Evolutionary conservation across 2,329 filamentous ascomycete species (phyloP), one percentile per base, ranked within the genome.

Genomic region (Diaporthe caulivora): DNA sequence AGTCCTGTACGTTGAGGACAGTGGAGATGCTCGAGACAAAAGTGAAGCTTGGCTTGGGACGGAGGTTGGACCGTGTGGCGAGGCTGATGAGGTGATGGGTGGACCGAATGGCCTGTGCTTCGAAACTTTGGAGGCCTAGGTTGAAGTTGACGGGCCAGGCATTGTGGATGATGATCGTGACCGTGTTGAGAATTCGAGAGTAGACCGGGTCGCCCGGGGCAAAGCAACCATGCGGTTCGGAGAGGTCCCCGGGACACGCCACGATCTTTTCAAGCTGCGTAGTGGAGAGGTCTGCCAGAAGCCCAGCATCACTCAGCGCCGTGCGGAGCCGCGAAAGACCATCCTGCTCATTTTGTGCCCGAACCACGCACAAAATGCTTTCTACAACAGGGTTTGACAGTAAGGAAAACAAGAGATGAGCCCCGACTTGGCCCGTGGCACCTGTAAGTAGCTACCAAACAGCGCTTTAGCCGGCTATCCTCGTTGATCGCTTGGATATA

Each of bases 81-180:
- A 71, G 68, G n/a, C 79, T 75, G 17, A 82, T 83, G 1, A 86
- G 76, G 5, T 80, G 77, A 47, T 86, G 78, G 17, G 80, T 79
- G 13, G 85, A 78, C 6, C 84, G 86, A 15, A 78, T 80, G 74
- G 88, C 83, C 75, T 87, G 82, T 9, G 81, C 77, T 70, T 84
- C 83, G 68, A 71, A 71, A 42, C 68, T 71, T 21, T 58, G 54
- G 21, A 71, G 21, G n/a, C n/a, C 40, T 29, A 71, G 55, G 44
- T 62, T 71, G 55, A 71, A 71, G 31, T 71, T 71, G 17, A 71
- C 68, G 8, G 68, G 57, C 68, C 68, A 71, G 9, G 68, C 68
- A 31, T 71, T 71, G 55, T 71, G 68, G 10, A 71, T 62, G 8
- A 71, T 31, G 2, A 29, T 24, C 1, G 54, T 71, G 2, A 71